Conservation (phyloP, 139 green algal species). For the Tetraselmis striata region DNA sequence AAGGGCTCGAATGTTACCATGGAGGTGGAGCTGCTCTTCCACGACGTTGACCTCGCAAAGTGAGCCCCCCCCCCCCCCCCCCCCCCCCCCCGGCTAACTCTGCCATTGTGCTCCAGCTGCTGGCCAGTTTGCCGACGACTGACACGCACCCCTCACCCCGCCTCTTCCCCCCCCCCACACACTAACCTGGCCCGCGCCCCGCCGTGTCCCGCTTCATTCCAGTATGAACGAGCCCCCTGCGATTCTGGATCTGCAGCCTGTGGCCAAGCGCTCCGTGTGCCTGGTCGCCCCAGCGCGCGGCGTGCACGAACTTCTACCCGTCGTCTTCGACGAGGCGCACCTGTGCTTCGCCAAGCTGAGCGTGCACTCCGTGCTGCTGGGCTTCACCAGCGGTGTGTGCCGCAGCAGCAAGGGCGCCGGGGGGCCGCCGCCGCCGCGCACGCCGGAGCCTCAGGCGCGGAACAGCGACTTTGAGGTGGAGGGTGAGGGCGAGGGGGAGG, state of each 20-base stretch:
- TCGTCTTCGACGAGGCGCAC: not conserved
- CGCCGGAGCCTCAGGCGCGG: not conserved
- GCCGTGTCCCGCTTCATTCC: too few relatives aligned
- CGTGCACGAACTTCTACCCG: not conserved
- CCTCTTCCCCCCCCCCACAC: too few relatives aligned
- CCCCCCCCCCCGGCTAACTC: too few relatives aligned
- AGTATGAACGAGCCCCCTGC: not conserved
- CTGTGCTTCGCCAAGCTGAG: not conserved
- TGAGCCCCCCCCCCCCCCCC: too few relatives aligned
- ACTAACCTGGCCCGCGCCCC: too few relatives aligned
- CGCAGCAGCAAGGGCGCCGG: not conserved
- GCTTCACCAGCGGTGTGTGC: not conserved
- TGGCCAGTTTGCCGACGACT: too few relatives aligned
- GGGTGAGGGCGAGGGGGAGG: too few relatives aligned
- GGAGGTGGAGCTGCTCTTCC: not conserved
- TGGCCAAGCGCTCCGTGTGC: not conserved
- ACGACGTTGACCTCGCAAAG: not conserved
- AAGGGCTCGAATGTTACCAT: not conserved
- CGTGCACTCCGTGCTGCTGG: not conserved
- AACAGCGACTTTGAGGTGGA: not conserved
- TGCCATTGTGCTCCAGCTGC: too few relatives aligned
- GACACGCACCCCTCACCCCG: too few relatives aligned
- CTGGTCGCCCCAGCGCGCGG: not conserved
- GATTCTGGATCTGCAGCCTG: not conserved
- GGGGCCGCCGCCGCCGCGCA: not conserved